Base-by-base conservation (phyloP, 208 protist genomes). In the Leptomonas pyrrhocoris region DNA sequence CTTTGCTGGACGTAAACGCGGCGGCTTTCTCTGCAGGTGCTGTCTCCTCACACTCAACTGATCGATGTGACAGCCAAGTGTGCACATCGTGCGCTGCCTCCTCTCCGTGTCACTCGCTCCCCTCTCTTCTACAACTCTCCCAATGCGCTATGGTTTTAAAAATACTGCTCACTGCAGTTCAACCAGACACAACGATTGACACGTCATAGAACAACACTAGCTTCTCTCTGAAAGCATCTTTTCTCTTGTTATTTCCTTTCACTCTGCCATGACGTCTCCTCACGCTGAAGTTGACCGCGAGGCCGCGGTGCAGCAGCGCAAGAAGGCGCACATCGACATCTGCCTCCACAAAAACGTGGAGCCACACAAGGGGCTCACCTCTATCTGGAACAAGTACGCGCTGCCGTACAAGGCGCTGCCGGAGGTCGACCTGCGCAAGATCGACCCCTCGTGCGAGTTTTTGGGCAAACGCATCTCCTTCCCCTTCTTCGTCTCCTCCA, bases 301-400 rank as follows among this genome's bases (percentile, higher is more conserved):
- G 60, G 77, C 85, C 1, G 79, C 62, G 18, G 85, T 97, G 45
- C 71, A 83, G 73, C 54, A 84, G 64, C 84, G 93, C 31, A 97
- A 97, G 72, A 90, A 93, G 72, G 93, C 94, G 64, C 93, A 97
- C 83, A 96, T 97, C 49, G 83, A 94, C 38, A 97, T 97, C 57
- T 97, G 93, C 68, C 73, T 94, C 7, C 77, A 88, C 21, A 83
- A 92, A 34, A 70, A 92, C 62, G 90, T 97, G 18, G 90, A 97
- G 80, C 93, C 93, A 9, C 79, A 92, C 77, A 92, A 91, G 48
- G 53, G 79, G 0, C 36, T 48, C 7, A 25, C 27, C 3, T 89
- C 83, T 21, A 92, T 95, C 40, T 97, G 88, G 86, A 74, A 80
- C 55, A 88, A 85, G 68, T 97, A 96, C 68, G 68, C 73, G 30